These are phyloP conservation scores for Nigrospora osmanthi DNA, from an alignment of 2,329 filamentous ascomycete genomes.

Conservation along the genomic window DNA sequence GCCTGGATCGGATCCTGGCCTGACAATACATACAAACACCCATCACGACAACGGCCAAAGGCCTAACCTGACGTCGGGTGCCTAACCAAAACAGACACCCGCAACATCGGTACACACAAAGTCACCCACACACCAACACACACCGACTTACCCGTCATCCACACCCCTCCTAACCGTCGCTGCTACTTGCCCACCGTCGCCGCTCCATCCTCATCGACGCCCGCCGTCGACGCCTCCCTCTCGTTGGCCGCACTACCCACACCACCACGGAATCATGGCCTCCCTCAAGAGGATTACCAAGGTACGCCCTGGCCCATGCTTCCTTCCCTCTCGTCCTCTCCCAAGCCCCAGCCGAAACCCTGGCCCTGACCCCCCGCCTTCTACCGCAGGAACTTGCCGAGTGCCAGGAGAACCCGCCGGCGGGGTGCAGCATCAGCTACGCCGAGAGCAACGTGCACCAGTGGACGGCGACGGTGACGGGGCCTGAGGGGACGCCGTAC, in stretches of 20 bases:
- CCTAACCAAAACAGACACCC: no score
- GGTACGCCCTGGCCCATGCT: constrained; percentile 9
- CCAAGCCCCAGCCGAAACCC: background rate
- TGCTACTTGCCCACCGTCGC: no score
- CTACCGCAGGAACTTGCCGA: constrained; percentile 42
- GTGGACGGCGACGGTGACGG: constrained; percentile 42
- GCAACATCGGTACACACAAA: no score
- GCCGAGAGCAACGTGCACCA: constrained; percentile 39
- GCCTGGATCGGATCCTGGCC: no score
- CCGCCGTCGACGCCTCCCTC: no score
- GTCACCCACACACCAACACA: no score
- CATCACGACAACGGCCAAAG: no score
- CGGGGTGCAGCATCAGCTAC: constrained; percentile 36
- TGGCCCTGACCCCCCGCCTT: background rate
- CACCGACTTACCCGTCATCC: no score
- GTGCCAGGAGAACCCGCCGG: constrained; percentile 36
- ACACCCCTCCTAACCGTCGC: no score
- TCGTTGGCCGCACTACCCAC: background rate
- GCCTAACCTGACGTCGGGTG: no score
- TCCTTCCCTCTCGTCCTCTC: constrained; percentile 13
- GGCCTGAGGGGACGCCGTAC: constrained; percentile 38
- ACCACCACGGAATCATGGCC: constrained; percentile 13
- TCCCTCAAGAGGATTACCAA: constrained; percentile 22
- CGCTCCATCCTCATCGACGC: no score
- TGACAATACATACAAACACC: no score